phyloP scores from a whole-genome alignment of 768 basidiomycete genomes.

The Boletus rubroflammeus region DNA sequence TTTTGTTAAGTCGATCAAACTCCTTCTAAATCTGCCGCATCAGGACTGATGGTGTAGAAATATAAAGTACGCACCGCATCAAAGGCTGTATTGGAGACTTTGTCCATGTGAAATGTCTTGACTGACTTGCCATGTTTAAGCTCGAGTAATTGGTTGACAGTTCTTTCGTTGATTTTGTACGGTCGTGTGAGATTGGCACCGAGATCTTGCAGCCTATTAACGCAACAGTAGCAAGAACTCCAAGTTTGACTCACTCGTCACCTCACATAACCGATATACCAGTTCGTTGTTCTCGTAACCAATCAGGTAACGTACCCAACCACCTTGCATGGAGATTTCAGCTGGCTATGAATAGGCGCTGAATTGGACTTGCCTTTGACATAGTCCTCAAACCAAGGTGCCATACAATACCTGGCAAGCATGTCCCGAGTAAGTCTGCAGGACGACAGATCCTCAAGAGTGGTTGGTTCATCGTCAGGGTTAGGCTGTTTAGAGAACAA shows the following conservation, averaged over 20 bases:
- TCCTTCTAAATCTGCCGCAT: conserved; percentile 52
- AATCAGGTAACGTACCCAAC: conserved; percentile 84
- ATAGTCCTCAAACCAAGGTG: conserved; percentile 85
- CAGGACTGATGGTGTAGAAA: conserved; percentile 4
- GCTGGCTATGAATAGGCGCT: background rate
- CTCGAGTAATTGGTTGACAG: conserved; percentile 63
- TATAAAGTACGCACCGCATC: conserved; percentile 46
- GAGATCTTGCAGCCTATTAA: conserved; percentile 41
- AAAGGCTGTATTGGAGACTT: conserved; percentile 75
- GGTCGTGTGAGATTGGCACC: conserved; percentile 52
- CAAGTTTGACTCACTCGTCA: conserved; percentile 56
- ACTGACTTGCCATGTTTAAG: conserved; percentile 73
- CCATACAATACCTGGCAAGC: conserved; percentile 66
- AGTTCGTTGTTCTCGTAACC: conserved; percentile 54
- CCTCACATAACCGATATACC: conserved; percentile 81
- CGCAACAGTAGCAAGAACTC: background rate
- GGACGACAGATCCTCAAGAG: conserved; percentile 53
- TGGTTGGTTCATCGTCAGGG: conserved; percentile 46
- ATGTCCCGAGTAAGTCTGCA: conserved; percentile 65
- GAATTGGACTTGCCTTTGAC: conserved; percentile 55
- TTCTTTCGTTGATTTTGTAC: conserved; percentile 67
- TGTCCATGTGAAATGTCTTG: conserved; percentile 71
- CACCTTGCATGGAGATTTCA: conserved; percentile 43
- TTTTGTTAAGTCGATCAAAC: conserved; percentile 54
- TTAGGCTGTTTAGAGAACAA: conserved; percentile 43